A percentile compares a stretch with the other conserved stretches of the same genome.
Conservation (phyloP, 257 asterid genomes). For the Jacaranda copaia region DNA sequence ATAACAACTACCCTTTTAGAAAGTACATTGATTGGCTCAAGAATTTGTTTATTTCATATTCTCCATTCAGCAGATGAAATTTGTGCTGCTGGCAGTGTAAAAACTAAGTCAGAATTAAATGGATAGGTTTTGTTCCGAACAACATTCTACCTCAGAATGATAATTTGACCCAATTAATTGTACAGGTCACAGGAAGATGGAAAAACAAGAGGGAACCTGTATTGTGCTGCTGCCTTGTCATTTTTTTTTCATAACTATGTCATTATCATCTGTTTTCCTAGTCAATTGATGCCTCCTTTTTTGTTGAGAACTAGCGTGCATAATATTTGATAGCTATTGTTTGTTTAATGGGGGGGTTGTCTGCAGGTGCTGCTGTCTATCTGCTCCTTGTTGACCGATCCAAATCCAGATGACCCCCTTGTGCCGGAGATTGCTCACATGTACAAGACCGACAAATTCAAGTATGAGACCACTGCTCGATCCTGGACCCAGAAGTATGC, state of each 20-base stretch:
- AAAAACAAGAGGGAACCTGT: too few species aligned
- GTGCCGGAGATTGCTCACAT: slow-evolving; percentile 80
- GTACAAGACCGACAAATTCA: slow-evolving; percentile 70
- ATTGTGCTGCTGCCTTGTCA: too few species aligned
- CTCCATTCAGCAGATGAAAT: not conserved
- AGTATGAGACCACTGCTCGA: slow-evolving; percentile 72
- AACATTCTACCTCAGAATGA: too few species aligned
- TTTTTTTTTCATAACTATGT: too few species aligned
- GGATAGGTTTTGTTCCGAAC: not conserved
- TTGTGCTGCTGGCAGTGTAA: not conserved
- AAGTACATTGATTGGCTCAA: not conserved
- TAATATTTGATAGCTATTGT: not conserved
- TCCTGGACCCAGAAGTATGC: slow-evolving; percentile 83
- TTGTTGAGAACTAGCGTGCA: too few species aligned
- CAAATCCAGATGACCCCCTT: slow-evolving; percentile 76
- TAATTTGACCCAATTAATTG: too few species aligned
- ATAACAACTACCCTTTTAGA: not conserved
- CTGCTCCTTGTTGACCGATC: slow-evolving; percentile 76
- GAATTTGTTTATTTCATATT: not conserved
- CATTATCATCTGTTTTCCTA: too few species aligned
- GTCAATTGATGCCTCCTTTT: too few species aligned
- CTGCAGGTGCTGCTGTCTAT: slow-evolving; percentile 69
- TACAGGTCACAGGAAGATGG: too few species aligned
- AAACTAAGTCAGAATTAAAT: not conserved
- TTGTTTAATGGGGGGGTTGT: not conserved